Conservation (phyloP, 768 basidiomycete species). For the Pleurotus cornucopiae region DNA sequence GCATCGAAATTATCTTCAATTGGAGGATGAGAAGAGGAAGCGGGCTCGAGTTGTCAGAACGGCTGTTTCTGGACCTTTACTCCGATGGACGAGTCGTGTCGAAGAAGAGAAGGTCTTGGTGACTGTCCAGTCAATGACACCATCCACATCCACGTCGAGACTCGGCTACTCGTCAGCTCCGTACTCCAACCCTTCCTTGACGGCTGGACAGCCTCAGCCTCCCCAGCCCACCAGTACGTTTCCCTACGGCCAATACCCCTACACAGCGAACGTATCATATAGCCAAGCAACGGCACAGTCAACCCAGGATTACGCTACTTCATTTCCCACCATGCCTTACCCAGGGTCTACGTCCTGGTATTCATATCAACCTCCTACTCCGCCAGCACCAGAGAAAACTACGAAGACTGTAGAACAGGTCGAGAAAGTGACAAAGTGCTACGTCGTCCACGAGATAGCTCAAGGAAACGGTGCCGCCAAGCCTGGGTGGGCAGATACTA, state of each 20-base stretch:
- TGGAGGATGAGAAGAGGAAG: conserved; percentile 80
- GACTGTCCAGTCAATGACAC: conserved; percentile 27
- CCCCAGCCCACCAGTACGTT: background rate
- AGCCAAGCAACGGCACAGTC: background rate
- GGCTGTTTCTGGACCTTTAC: conserved; percentile 58
- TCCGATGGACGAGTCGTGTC: conserved; percentile 66
- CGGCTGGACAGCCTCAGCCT: background rate
- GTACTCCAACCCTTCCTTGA: background rate
- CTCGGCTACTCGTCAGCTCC: conserved; percentile 5
- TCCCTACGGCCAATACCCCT: conserved; percentile 13
- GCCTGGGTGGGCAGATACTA: conserved; percentile 67
- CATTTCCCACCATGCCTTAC: background rate
- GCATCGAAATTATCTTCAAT: conserved; percentile 71
- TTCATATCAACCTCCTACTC: background rate
- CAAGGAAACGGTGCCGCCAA: conserved; percentile 43
- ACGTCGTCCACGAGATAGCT: conserved; percentile 61
- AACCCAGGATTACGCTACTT: background rate
- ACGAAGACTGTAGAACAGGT: conserved; percentile 22
- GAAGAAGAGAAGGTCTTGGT: conserved; percentile 52
- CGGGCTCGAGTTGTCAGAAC: conserved; percentile 60
- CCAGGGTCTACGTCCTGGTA: conserved; percentile 2
- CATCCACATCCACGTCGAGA: conserved; percentile 13
- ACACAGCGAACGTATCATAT: background rate
- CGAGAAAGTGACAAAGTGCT: conserved; percentile 62
- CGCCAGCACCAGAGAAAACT: background rate